Evolutionary conservation across 1,284 basidiomycete genomes (phyloP).

Genomic region (Pascua sp.): DNA sequence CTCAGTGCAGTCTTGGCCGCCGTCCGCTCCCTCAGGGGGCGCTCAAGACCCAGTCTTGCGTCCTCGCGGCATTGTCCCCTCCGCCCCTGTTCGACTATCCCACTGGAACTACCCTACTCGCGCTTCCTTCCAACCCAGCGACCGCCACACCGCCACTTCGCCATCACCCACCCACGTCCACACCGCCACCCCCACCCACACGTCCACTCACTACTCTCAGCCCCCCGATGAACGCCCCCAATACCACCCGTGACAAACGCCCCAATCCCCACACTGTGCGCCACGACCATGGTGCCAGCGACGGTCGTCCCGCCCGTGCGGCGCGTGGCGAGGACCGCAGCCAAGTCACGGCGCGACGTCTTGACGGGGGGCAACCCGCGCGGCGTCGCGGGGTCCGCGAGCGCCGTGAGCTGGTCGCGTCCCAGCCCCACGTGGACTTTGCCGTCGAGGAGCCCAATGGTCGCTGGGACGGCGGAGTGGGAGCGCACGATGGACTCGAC

Average conservation of each 20-base stretch:
- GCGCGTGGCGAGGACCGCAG: conserved; percentile 64
- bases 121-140: background rate
- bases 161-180: background rate
- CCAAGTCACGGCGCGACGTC: conserved; percentile 83
- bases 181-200: background rate
- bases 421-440: conserved; percentile 80
- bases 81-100: background rate
- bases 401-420: conserved; percentile 61
- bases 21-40: no score
- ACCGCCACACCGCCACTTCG: background rate
- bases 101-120: no score
- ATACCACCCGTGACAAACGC: conserved; percentile 55
- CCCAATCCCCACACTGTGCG: conserved; percentile 77
- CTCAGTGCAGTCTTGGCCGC: no score
- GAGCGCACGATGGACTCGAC: conserved; percentile 75
- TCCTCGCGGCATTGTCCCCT: background rate
- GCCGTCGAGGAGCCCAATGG: conserved; percentile 80
- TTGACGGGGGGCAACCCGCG: conserved; percentile 57
- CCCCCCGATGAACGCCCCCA: conserved; percentile 83
- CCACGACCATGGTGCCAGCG: conserved; percentile 78
- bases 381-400: conserved; percentile 53
- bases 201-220: conserved; percentile 65
- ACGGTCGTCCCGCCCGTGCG: conserved; percentile 87
- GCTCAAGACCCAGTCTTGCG: no score
- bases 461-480: conserved; percentile 78